Base-by-base conservation (phyloP, 2,329 filamentous ascomycete genomes). In the Xylariaceae sp. region DNA sequence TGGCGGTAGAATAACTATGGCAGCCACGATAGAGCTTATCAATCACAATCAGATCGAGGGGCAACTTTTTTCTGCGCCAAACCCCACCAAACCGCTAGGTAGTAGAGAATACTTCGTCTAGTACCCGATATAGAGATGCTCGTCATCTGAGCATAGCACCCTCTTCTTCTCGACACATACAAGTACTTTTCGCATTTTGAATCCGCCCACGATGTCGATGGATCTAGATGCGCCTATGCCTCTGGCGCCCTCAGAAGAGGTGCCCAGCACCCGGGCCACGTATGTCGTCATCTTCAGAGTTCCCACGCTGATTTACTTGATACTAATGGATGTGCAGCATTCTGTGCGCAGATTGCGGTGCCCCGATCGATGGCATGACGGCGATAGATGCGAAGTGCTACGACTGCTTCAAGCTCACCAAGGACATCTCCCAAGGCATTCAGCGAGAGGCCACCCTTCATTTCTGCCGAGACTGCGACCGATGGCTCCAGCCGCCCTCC, bases 341-440 rank as follows among this genome's bases (percentile, higher is more conserved):
- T 61, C 85, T 98, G 44, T 98, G 93, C 69, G 95, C 89, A 73
- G 95, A 97, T 75, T 98, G 93, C 66, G 93, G 91, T 61, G 89
- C 88, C 46, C 85, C 91, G 30, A 95, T 98, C 59, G 90, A 96
- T 66, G 93, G 93, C 65, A 95, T 89, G 15, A 81, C 82, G 12
- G 76, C 87, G 19, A 83, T 86, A 39, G 89, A 89, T 48, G 90
- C 93, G 31, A 83, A 96, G 43, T 98, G 93, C 71, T 89, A 89
- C 65, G 91, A 97, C 73, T 97, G 93, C 66, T 82, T 97, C 62
- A 95, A 95, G 65, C 79, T 94, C 54, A 94, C 89, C 37, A 81
- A 94, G 67, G 93, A 98, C 67, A 91, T 96, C 54, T 94, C 90
- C 19, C 75, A 85, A 61, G 89, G 89, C 45, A 90, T 97, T 50